A percentile compares a stretch with the other conserved stretches of the same genome.
phyloP scores from a whole-genome alignment of 2,329 filamentous ascomycete species.

The Coleophoma cylindrospora region DNA sequence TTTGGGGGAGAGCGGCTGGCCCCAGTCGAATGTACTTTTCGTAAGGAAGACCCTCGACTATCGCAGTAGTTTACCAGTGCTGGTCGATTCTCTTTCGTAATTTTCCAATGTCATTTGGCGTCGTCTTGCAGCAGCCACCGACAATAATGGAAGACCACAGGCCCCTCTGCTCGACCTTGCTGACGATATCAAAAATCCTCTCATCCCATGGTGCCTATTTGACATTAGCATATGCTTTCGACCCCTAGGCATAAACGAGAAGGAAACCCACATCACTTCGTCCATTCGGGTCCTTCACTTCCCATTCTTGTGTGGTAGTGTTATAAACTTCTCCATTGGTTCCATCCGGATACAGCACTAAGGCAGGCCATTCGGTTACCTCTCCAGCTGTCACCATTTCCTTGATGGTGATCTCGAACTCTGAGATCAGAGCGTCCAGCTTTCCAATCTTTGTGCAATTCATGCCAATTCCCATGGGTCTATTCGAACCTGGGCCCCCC shows the following conservation, averaged over 20 bases:
- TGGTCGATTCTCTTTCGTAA: conserved; percentile 19
- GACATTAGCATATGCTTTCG: background rate
- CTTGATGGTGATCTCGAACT: conserved; percentile 45
- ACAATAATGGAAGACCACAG: conserved; percentile 31
- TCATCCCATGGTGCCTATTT: conserved; percentile 29
- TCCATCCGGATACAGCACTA: conserved; percentile 65
- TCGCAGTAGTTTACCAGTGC: too few species aligned
- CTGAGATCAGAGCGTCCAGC: conserved; percentile 46
- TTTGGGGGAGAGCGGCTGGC: too few species aligned
- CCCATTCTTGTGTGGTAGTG: conserved; percentile 57
- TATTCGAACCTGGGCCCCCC: conserved; percentile 8
- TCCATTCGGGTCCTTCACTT: conserved; percentile 27
- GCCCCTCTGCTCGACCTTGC: conserved; percentile 16
- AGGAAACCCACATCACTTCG: conserved; percentile 4
- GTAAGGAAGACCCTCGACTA: too few species aligned
- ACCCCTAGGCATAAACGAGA: background rate
- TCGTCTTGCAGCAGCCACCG: conserved; percentile 41
- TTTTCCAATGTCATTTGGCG: conserved; percentile 24
- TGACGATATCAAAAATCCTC: conserved; percentile 28
- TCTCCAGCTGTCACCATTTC: conserved; percentile 30
- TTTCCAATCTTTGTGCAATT: conserved; percentile 66
- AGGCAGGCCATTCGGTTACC: conserved; percentile 38
- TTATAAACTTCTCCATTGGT: conserved; percentile 66
- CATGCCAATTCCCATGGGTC: conserved; percentile 60
- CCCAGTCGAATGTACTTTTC: too few species aligned